Evolutionary conservation across 108 stramenopile species (phyloP).

Genomic region (Cylindrotheca closterium): DNA sequence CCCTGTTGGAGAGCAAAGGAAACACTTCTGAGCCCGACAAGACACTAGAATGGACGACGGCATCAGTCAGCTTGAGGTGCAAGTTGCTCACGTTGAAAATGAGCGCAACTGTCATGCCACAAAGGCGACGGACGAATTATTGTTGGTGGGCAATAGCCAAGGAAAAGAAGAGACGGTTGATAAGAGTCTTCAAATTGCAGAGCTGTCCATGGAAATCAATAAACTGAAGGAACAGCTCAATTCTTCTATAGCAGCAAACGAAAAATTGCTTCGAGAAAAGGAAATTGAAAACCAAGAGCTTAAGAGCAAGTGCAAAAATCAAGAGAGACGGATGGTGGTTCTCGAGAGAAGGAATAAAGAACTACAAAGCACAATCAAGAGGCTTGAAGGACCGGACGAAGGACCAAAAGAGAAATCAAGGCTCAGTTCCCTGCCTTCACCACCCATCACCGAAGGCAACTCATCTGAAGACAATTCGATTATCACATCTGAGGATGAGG

Average conservation of each 20-base stretch:
- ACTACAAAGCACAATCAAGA: slow-evolving; percentile 13
- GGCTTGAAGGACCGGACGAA: slow-evolving; percentile 29
- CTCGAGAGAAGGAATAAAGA: slow-evolving; percentile 15
- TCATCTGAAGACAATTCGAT: no score
- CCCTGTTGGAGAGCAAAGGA: no score
- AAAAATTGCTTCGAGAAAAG: no score
- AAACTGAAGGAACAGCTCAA: slow-evolving; percentile 6
- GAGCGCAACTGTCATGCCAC: slow-evolving; percentile 27
- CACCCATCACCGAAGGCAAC: no score
- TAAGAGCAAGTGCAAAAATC: slow-evolving; percentile 5
- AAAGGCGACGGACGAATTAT: slow-evolving; percentile 29
- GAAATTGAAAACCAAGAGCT: slow-evolving; percentile 21
- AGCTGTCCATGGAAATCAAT: slow-evolving; percentile 9
- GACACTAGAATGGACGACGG: no score
- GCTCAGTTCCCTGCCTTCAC: no score
- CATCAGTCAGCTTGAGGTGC: slow-evolving; percentile 18
- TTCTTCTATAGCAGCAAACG: slow-evolving; percentile 1
- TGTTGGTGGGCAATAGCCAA: neutral
- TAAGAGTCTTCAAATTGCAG: slow-evolving; percentile 12
- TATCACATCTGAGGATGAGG: no score
- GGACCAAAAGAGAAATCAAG: no score
- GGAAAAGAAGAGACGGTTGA: slow-evolving; percentile 9
- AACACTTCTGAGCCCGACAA: no score
- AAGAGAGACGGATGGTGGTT: neutral
- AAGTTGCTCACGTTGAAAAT: slow-evolving; percentile 21